Conservation (phyloP, 768 basidiomycete genomes). For the Leucogyrophana mollusca region DNA sequence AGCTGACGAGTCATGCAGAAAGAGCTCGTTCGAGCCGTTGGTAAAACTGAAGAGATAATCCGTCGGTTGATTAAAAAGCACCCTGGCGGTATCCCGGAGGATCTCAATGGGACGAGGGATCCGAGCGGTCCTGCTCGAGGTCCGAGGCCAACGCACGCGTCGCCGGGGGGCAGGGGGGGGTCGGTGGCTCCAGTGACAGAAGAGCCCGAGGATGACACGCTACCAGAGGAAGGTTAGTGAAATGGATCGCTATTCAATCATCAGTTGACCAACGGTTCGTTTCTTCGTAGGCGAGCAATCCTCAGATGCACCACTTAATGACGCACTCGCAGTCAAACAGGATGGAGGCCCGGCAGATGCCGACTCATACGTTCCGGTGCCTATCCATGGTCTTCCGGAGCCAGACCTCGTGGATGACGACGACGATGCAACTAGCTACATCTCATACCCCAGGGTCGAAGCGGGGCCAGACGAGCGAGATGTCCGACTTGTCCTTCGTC, state of each 20-base stretch:
- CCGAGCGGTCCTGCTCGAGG: too few species aligned
- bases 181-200: neutral
- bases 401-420: neutral
- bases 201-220: neutral
- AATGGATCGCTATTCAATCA: neutral
- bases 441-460: conserved; percentile 2
- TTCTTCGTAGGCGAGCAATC: too few species aligned
- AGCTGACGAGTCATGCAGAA: conserved; percentile 12
- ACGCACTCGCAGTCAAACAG: too few species aligned
- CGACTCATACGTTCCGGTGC: neutral
- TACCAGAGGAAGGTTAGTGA: neutral
- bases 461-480: conserved; percentile 20
- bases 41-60: conserved; percentile 27
- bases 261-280: neutral
- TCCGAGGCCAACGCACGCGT: neutral
- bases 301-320: too few species aligned
- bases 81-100: conserved; percentile 23
- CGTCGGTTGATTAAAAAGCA: conserved; percentile 21
- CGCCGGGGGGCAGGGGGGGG: conserved; percentile 1
- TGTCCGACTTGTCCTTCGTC: conserved; percentile 27
- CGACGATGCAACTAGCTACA: neutral
- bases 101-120: too few species aligned
- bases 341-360: too few species aligned
- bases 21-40: conserved; percentile 23
- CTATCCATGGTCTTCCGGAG: neutral